Evolutionary conservation across 2,329 filamentous ascomycete genomes (phyloP), one percentile per base, ranked within the genome.

Genomic region (Aureobasidium uvarum): DNA sequence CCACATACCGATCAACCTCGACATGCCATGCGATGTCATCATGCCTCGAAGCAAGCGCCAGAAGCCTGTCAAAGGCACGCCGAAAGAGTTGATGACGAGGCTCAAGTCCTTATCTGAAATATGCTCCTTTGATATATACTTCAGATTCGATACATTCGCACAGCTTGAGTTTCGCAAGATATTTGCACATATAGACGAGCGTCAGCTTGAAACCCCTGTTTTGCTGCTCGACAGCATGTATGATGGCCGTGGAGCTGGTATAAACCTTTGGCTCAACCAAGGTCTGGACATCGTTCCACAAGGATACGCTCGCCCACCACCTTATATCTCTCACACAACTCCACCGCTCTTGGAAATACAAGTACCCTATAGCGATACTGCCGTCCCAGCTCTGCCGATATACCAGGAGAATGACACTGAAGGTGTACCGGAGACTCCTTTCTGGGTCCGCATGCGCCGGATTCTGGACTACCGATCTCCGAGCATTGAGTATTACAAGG

Each of bases 181-280:
- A 7, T 62, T 62, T 62, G 36, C 46, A 1, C n/a, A 14, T 2
- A 25, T 33, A 1, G 14, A n/a, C 5, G 20, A 25, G 33, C 33
- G 14, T 11, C 45, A 20, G 8, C 33, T 50, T 3, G 18, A 48
- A 6, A 28, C 31, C 1, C 58, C 58, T 6, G 0, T 13, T 6
- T 14, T 62, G 38, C 31, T 41, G 36, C 46, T 62, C 28, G 36
- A 62, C 16, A 52, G 59, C 36, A 62, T 62, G 46, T 62, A 62
- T 33, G 36, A 62, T 28, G 59, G 59, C 20, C 46, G 59, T 52
- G 46, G 59, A 20, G 59, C 23, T 18, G 33, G 36, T 1, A 2
- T 36, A 25, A 62, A 62, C 23, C 46, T 52, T 3, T 62, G 46
- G 59, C 36, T 51, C 18, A 23, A 62, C 10, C 46, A 62, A 62